Evolutionary conservation across 768 basidiomycete genomes (phyloP).

Genomic region (Daedalea quercina): DNA sequence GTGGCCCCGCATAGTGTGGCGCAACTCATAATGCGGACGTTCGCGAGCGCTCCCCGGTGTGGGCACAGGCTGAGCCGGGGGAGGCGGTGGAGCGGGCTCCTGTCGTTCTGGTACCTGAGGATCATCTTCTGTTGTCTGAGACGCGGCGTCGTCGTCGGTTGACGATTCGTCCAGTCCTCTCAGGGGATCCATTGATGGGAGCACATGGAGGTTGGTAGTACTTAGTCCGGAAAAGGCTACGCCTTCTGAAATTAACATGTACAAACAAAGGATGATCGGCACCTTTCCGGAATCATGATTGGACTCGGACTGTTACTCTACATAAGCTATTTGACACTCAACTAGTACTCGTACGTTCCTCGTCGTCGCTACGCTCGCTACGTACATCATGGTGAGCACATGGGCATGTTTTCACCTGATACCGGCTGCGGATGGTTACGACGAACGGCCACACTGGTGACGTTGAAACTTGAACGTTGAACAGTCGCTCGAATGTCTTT

Average conservation of each 20-base stretch:
- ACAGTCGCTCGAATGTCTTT: no score
- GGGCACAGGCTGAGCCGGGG: constrained; percentile 29
- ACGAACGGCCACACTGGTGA: no score
- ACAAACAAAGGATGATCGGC: no score
- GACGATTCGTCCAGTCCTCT: constrained; percentile 33
- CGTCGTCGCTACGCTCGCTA: no score
- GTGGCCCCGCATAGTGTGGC: constrained; percentile 72
- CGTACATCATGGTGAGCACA: no score
- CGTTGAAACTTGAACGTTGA: no score
- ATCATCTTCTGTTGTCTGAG: constrained; percentile 83
- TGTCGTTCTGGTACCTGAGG: constrained; percentile 66
- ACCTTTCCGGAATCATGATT: no score
- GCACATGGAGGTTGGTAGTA: constrained; percentile 3
- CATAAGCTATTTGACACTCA: no score
- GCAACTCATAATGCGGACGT: constrained; percentile 48
- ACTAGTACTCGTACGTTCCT: no score
- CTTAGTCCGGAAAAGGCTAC: constrained; percentile 2
- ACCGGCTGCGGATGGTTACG: no score
- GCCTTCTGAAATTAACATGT: not conserved
- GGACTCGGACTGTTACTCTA: no score
- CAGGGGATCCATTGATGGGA: constrained; percentile 9
- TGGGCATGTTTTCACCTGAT: no score
- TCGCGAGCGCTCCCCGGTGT: constrained; percentile 21
- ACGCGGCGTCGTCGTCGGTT: constrained; percentile 58
- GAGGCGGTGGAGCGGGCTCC: constrained; percentile 31